phyloP scores from a whole-genome alignment of 1,284 basidiomycete genomes.

The Ceratobasidium sp. region DNA sequence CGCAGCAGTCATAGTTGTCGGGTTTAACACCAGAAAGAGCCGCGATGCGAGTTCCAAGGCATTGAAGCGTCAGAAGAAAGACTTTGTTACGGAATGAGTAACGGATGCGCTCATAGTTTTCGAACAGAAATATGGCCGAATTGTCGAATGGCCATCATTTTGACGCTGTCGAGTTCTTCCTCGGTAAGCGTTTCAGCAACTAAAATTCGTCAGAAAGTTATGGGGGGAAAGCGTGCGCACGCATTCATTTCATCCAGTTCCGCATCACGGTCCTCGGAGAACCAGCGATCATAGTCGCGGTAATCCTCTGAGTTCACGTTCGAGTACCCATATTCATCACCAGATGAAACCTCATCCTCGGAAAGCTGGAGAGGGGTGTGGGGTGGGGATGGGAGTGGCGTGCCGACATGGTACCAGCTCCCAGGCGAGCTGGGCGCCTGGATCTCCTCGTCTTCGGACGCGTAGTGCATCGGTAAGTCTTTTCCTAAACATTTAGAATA shows the following conservation, averaged over 20 bases:
- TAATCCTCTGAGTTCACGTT: conserved; percentile 9
- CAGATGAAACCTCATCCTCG: neutral
- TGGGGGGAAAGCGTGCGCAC: too few relatives aligned
- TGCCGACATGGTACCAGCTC: conserved; percentile 5
- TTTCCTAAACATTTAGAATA: neutral
- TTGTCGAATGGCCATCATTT: conserved; percentile 37
- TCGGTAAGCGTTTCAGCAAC: conserved; percentile 17
- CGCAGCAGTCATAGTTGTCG: conserved; percentile 43
- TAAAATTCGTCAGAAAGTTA: neutral
- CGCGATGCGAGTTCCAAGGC: conserved; percentile 19
- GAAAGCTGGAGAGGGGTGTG: neutral
- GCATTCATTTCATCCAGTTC: conserved; percentile 7
- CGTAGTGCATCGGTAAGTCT: conserved; percentile 16
- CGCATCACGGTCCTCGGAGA: conserved; percentile 1
- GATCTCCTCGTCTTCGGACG: neutral
- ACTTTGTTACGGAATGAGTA: conserved; percentile 21
- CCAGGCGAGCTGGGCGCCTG: too few relatives aligned
- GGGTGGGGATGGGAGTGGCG: conserved; percentile 1
- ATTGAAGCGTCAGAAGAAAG: conserved; percentile 3
- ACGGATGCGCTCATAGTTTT: conserved; percentile 27
- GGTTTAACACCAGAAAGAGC: conserved; percentile 40
- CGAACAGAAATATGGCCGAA: conserved; percentile 30
- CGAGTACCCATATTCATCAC: neutral
- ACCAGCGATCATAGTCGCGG: conserved; percentile 37
- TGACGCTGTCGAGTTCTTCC: conserved; percentile 27